Percentiles rank a stretch among this genome's conserved stretches.
phyloP scores from a whole-genome alignment of 2,329 filamentous ascomycete genomes.

The Shiraia sp. region DNA sequence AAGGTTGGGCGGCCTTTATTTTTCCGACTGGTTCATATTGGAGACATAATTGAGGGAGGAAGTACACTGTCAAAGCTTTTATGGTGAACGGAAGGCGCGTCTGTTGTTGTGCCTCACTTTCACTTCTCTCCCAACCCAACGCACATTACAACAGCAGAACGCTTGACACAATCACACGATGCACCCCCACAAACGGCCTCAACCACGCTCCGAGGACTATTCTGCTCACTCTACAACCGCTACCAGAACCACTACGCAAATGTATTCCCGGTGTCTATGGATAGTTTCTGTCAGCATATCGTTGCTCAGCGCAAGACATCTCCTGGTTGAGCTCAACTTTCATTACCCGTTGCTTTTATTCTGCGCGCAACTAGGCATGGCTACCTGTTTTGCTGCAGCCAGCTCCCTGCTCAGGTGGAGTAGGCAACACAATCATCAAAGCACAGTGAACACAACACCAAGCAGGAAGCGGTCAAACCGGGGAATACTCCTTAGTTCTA shows the following conservation, averaged over 20 bases:
- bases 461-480: neutral
- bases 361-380: conserved; percentile 15
- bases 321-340: conserved; percentile 29
- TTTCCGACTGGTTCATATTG: too few relatives aligned
- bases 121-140: too few relatives aligned
- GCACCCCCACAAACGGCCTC: neutral
- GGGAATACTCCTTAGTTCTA: conserved; percentile 4
- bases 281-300: conserved; percentile 19
- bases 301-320: conserved; percentile 22
- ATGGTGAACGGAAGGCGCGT: too few relatives aligned
- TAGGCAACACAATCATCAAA: conserved; percentile 1
- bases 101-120: too few relatives aligned
- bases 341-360: conserved; percentile 26
- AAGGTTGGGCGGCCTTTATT: neutral
- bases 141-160: too few relatives aligned
- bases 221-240: neutral
- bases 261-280: conserved; percentile 12
- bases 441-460: neutral
- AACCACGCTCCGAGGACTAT: neutral
- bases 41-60: neutral
- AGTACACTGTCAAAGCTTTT: too few relatives aligned
- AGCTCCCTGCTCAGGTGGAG: neutral
- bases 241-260: neutral
- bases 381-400: conserved; percentile 3
- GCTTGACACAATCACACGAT: neutral